Base-by-base conservation (phyloP, 352 stramenopile genomes). In the Globisporangium parvum region DNA sequence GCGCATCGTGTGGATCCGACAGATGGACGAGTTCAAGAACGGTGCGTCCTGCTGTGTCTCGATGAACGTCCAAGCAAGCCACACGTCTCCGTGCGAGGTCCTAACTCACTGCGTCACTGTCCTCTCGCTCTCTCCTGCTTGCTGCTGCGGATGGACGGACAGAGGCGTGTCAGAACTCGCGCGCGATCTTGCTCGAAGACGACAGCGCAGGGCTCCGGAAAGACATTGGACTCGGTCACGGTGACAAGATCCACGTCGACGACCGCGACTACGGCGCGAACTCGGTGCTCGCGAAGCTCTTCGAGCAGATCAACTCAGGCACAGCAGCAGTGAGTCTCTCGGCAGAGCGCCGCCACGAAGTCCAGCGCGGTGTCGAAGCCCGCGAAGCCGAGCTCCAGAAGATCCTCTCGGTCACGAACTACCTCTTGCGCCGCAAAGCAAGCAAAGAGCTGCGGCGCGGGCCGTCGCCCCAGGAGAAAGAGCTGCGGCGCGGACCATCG, bases 191-290 rank as follows among this genome's bases (percentile, higher is more conserved):
- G 62, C 66, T 95, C 21, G 75, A 87, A 47, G 65, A 87, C 45
- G 77, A 91, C 51, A 67, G 75, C 20, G 79, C 77, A n/a, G 67
- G 59, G 12, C 74, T 95, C n/a, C 71, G 82, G 60, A 82, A 80
- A 65, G 82, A 93, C 44, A 84, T 95, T 59, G 85, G 85, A 1
- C 79, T 95, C 28, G 75, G 73, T 45, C 84, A 95, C 59, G 85
- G 85, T 69, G 85, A 95, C 60, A 95, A 95, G 63, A 91, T 95
- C 57, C 84, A 95, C 51, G 80, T 95, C 31, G 83, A 91, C 35
- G 83, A 95, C 59, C 87, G 78, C 44, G 70, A 81, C 21, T 82
- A 88, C 57, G 82, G 85, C 3, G 71, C 82, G 48, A 83, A 85
- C 48, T 93, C 83, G 40, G 82, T 93, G 14, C 63, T 95, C 11